These are phyloP conservation scores for Phaseolus coccineus DNA, from an alignment of 331 rosid genomes.

Conservation along the genomic window DNA sequence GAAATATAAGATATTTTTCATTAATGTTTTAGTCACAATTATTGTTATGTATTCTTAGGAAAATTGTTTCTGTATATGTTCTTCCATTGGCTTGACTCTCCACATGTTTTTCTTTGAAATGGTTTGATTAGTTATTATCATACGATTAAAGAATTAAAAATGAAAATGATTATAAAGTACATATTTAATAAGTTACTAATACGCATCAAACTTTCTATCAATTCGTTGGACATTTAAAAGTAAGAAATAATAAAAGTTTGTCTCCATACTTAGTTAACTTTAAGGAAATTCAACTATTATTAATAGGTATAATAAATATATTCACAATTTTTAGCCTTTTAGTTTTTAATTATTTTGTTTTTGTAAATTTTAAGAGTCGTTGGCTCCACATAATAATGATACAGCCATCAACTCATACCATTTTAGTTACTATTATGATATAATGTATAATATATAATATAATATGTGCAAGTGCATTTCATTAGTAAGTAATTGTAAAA, in stretches of 20 bases:
- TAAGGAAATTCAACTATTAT: conserved; percentile 38
- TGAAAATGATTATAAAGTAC: not conserved
- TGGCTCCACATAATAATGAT: no score
- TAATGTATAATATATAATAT: no score
- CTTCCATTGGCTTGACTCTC: not conserved
- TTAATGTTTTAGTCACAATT: not conserved
- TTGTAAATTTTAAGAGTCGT: not conserved
- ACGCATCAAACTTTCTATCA: not conserved
- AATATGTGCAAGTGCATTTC: not conserved
- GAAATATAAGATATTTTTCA: not conserved
- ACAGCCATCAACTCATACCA: no score
- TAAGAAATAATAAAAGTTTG: not conserved
- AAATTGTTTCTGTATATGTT: not conserved
- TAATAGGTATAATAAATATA: not conserved
- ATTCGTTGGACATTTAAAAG: not conserved
- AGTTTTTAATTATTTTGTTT: not conserved
- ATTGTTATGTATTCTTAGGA: not conserved
- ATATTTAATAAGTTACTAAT: not conserved
- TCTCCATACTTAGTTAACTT: not conserved
- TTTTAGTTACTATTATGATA: no score
- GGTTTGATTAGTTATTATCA: not conserved
- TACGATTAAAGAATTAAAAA: not conserved
- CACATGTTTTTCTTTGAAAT: not conserved
- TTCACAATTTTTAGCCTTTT: not conserved
- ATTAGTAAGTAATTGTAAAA: not conserved